Percentiles rank a stretch among this genome's conserved stretches.
Conservation (phyloP, 2,329 filamentous ascomycete genomes). For the Cladobotryum mycophilum region DNA sequence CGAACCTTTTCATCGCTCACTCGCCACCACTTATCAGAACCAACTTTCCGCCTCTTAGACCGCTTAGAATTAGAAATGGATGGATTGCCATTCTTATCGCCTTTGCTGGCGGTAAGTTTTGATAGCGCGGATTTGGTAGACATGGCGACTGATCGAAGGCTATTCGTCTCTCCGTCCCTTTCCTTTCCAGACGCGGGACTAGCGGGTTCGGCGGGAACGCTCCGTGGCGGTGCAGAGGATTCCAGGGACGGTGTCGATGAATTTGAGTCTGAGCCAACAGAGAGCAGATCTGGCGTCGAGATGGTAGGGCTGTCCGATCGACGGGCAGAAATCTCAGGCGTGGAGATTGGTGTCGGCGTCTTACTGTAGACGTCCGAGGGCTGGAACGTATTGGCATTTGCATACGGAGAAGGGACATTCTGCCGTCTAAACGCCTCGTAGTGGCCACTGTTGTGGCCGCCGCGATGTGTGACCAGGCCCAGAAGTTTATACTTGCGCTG, state of each 20-base stretch:
- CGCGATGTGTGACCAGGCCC: constrained; percentile 87
- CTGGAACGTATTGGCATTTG: constrained; percentile 75
- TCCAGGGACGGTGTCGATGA: constrained; percentile 34
- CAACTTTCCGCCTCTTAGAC: constrained; percentile 49
- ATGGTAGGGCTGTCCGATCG: constrained; percentile 35
- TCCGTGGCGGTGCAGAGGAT: constrained; percentile 25
- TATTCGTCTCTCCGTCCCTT: constrained; percentile 44
- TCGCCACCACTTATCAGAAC: constrained; percentile 81
- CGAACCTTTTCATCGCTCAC: constrained; percentile 97
- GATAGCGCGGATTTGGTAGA: constrained; percentile 51
- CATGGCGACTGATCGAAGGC: constrained; percentile 50
- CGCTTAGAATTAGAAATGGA: constrained; percentile 22
- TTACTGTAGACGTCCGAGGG: constrained; percentile 67
- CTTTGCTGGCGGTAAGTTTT: constrained; percentile 37
- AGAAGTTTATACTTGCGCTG: constrained; percentile 78
- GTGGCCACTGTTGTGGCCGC: constrained; percentile 91
- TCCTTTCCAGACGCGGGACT: constrained; percentile 22
- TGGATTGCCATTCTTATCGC: constrained; percentile 18
- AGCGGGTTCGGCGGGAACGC: constrained; percentile 23
- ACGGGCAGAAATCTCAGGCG: constrained; percentile 38
- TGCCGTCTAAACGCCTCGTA: constrained; percentile 95
- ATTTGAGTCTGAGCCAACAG: constrained; percentile 28
- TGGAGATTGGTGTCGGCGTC: constrained; percentile 47
- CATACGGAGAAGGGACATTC: constrained; percentile 69
- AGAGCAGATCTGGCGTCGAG: constrained; percentile 43